Conservation (phyloP, 345 rosid genomes). For the Theobroma cacao region DNA sequence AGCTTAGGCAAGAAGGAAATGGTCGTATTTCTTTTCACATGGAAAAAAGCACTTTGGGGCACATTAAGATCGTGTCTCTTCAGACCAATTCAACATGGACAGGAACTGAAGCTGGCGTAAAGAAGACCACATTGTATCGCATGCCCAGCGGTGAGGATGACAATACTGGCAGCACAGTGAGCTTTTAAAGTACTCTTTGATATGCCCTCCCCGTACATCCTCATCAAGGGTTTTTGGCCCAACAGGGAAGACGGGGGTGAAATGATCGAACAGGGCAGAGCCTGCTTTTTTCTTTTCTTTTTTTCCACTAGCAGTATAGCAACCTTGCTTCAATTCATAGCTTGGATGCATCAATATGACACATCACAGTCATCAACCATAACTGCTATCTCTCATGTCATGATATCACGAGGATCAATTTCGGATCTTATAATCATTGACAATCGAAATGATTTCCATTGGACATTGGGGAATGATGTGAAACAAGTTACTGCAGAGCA, state of each 20-base stretch:
- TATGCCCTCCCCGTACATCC: neutral
- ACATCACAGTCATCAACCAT: slow-evolving; percentile 2
- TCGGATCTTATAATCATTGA: neutral
- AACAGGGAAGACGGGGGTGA: neutral
- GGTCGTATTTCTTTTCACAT: neutral
- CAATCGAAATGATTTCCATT: neutral
- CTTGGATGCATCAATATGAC: neutral
- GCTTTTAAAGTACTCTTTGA: neutral
- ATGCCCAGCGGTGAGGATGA: neutral
- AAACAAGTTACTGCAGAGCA: neutral
- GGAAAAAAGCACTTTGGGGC: neutral
- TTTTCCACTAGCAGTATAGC: neutral
- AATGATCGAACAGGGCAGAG: neutral
- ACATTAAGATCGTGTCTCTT: neutral
- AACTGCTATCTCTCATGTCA: neutral
- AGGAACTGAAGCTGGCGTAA: neutral
- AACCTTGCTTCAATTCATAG: neutral
- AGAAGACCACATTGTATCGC: neutral
- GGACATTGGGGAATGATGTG: neutral
- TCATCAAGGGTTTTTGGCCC: neutral
- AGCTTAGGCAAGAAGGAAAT: neutral
- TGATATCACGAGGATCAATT: neutral
- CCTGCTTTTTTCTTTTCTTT: neutral
- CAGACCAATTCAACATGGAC: neutral
- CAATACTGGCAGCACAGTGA: neutral